A percentile compares a stretch with the other conserved stretches of the same genome.
Evolutionary conservation across 176 grass and related monocot species (phyloP).

Genomic region (maize (Zea mays)): Zm-B73-REFERENCE-NAM-5.0 NC_050101.1:158217501-158218000

Average conservation of each 20-base stretch:
- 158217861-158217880: conserved; percentile 3
- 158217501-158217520: not conserved
- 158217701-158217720: not conserved
- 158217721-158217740: not conserved
- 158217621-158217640: not conserved
- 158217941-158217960: not conserved
- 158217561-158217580: not conserved
- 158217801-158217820: not conserved
- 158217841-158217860: not conserved
- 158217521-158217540: not conserved
- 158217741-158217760: not conserved
- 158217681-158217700: not conserved
- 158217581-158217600: not conserved
- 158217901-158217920: not conserved
- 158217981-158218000: not conserved
- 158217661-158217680: not conserved
- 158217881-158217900: not conserved
- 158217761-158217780: not conserved
- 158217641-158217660: not conserved
- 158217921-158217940: not conserved
- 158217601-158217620: not conserved
- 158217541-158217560: not conserved
- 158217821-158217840: not conserved
- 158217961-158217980: not conserved
- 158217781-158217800: not conserved